These are phyloP conservation scores for Sequoia sempervirens DNA, from an alignment of 75 land plant genomes.

Conservation along the genomic window DNA sequence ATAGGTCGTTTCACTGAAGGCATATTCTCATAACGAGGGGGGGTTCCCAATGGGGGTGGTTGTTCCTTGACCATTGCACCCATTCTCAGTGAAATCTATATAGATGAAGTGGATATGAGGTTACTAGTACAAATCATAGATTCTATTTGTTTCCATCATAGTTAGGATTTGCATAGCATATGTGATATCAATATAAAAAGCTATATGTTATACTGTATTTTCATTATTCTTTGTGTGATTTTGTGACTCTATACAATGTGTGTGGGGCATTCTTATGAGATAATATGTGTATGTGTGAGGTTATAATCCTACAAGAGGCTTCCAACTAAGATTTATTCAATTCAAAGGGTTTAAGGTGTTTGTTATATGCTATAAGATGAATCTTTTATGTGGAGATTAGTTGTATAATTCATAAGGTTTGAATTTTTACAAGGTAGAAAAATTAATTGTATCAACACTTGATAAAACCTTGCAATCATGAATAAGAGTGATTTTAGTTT, in stretches of 20 bases:
- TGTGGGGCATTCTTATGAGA: too few species aligned
- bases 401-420: not conserved
- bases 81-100: too few species aligned
- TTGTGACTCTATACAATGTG: not conserved
- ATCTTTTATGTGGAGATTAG: not conserved
- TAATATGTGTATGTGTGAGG: not conserved
- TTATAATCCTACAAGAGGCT: too few species aligned
- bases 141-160: too few species aligned
- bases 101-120: too few species aligned
- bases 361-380: not conserved
- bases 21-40: too few species aligned
- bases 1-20: too few species aligned
- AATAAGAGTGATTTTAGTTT: not conserved
- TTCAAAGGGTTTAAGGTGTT: not conserved
- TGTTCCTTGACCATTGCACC: too few species aligned
- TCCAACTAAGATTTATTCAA: not conserved
- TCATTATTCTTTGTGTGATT: not conserved
- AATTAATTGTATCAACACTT: not conserved
- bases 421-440: not conserved
- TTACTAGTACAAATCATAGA: too few species aligned
- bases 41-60: too few species aligned
- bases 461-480: not conserved
- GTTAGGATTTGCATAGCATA: too few species aligned
- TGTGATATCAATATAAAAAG: too few species aligned
- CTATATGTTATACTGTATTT: not conserved